Percentiles rank a stretch among this genome's conserved stretches.
Evolutionary conservation across 306 rosid species (phyloP).

Genomic region (Rubus parviflorus): DNA sequence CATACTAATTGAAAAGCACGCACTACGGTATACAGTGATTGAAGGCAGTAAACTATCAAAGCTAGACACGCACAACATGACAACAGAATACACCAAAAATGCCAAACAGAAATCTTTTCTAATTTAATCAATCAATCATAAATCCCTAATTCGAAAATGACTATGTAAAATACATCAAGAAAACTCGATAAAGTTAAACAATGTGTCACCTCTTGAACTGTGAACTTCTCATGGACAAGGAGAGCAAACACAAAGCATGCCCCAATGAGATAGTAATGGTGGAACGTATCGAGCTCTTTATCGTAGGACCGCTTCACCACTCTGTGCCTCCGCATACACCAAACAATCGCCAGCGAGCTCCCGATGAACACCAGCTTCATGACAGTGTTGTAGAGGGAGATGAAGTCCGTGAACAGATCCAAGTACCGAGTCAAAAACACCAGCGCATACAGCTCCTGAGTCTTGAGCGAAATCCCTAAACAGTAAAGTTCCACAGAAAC

Average conservation of each 20-base stretch:
- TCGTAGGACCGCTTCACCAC: constrained; percentile 69
- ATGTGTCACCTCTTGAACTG: constrained; percentile 59
- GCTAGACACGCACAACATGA: not conserved
- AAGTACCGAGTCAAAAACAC: constrained; percentile 84
- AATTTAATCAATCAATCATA: not conserved
- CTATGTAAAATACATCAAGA: not conserved
- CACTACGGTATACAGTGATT: not conserved
- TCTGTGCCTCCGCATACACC: constrained; percentile 76
- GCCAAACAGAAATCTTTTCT: not conserved
- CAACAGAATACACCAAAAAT: not conserved
- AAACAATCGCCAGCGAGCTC: constrained; percentile 73
- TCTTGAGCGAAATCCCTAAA: constrained; percentile 85
- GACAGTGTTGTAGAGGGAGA: constrained; percentile 71
- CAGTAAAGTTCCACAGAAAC: not conserved
- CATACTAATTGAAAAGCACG: not conserved
- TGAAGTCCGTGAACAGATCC: constrained; percentile 80
- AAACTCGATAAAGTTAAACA: not conserved
- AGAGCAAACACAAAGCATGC: constrained; percentile 65
- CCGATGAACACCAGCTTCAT: constrained; percentile 84
- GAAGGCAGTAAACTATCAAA: not conserved
- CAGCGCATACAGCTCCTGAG: constrained; percentile 85
- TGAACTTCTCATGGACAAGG: constrained; percentile 70
- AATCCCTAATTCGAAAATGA: constrained; percentile 9
- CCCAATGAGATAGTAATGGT: constrained; percentile 61
- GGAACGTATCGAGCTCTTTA: constrained; percentile 75